A percentile compares a stretch with the other conserved stretches of the same genome.
These are phyloP conservation scores for Colletotrichum sp. DNA, from an alignment of 2,329 filamentous ascomycete genomes.

Conservation along the genomic window DNA sequence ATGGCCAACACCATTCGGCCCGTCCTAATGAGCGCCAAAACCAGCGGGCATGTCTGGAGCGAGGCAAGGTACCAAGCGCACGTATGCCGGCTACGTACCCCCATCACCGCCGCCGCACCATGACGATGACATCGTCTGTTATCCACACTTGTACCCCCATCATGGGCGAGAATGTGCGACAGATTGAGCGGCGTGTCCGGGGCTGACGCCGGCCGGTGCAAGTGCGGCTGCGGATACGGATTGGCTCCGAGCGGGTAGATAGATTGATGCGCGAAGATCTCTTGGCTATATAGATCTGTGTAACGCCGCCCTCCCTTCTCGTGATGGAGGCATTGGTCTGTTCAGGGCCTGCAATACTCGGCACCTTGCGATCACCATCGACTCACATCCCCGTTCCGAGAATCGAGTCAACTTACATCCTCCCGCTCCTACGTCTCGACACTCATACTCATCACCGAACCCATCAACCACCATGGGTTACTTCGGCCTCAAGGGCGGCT, in stretches of 20 bases:
- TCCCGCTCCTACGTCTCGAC: background rate
- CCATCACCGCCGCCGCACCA: background rate
- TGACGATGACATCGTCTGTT: conserved; percentile 6
- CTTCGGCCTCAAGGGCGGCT: conserved; percentile 15
- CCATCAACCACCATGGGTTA: conserved; percentile 4
- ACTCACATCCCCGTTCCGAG: background rate
- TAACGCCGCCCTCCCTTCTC: background rate
- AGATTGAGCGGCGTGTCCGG: conserved; percentile 7
- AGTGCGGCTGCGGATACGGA: background rate
- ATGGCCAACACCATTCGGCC: background rate
- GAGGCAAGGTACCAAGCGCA: background rate
- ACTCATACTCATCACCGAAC: background rate
- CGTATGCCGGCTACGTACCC: background rate
- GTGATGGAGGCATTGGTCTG: background rate
- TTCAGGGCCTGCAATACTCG: background rate
- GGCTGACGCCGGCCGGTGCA: background rate
- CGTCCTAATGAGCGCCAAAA: conserved; percentile 2
- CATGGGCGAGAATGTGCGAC: background rate
- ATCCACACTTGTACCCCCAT: background rate
- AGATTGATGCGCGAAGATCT: background rate
- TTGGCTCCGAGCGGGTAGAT: background rate
- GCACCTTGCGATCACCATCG: background rate
- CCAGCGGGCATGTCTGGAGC: background rate
- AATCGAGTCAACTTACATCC: background rate
- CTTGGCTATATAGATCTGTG: conserved; percentile 15